Evolutionary conservation across 139 green algal genomes (phyloP).

Genomic region (Mesotaenium endlicherianum): DNA sequence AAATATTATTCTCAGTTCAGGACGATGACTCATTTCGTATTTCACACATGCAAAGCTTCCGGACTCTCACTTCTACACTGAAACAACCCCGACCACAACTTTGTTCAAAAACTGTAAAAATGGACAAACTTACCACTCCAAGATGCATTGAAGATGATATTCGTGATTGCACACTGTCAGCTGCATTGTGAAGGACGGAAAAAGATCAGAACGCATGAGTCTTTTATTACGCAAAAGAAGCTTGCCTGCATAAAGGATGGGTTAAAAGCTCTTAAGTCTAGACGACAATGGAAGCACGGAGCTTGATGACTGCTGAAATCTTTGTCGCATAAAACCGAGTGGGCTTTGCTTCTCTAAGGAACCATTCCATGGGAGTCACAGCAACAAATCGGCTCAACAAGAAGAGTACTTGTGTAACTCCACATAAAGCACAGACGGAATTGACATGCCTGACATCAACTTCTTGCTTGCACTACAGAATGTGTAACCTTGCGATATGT

Average conservation of each 20-base stretch:
- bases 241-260: background rate
- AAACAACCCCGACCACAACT: too few relatives aligned
- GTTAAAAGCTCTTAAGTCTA: background rate
- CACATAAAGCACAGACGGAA: background rate
- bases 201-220: background rate
- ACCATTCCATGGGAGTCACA: background rate
- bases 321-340: background rate
- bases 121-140: constrained; percentile 34
- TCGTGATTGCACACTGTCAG: constrained; percentile 37
- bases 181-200: constrained; percentile 8
- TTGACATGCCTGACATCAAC: background rate
- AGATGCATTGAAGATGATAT: constrained; percentile 44
- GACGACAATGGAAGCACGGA: background rate
- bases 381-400: too few relatives aligned
- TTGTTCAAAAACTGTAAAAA: background rate
- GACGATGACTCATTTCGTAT: background rate
- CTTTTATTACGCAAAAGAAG: background rate
- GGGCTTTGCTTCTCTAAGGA: background rate
- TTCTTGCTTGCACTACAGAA: background rate
- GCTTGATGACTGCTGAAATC: background rate
- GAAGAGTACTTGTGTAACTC: background rate
- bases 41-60: background rate
- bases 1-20: background rate
- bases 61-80: too few relatives aligned
- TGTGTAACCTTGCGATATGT: background rate